A percentile compares a stretch with the other conserved stretches of the same genome.
Conservation (phyloP, 352 stramenopile genomes). For the Globisporangium middletonii region DNA sequence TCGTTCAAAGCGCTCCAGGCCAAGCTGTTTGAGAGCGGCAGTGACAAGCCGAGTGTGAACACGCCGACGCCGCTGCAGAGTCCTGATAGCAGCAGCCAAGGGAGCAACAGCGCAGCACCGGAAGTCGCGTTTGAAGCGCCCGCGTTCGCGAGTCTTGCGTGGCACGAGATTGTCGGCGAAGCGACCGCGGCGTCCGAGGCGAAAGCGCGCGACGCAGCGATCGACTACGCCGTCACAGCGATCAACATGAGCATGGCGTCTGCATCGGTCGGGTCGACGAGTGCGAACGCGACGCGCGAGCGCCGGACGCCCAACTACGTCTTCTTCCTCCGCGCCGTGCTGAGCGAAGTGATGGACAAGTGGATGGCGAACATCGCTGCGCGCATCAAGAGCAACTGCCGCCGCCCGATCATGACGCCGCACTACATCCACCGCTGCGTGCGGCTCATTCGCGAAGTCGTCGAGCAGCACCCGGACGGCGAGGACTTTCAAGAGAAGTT, state of each 20-base stretch:
- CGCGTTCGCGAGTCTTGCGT: slow-evolving; percentile 52
- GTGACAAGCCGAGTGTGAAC: slow-evolving; percentile 32
- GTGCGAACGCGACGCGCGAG: slow-evolving; percentile 69
- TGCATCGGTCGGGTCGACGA: slow-evolving; percentile 57
- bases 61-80: slow-evolving; percentile 55
- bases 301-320: slow-evolving; percentile 79
- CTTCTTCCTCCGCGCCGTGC: slow-evolving; percentile 77
- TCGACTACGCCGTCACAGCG: slow-evolving; percentile 62
- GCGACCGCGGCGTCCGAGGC: slow-evolving; percentile 40
- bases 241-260: slow-evolving; percentile 85
- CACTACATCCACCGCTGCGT: slow-evolving; percentile 84
- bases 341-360: slow-evolving; percentile 87
- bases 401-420: slow-evolving; percentile 72
- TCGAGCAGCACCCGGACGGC: slow-evolving; percentile 77
- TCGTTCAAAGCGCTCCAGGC: slow-evolving; percentile 79
- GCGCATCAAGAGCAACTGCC: slow-evolving; percentile 61
- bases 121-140: slow-evolving; percentile 42
- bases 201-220: slow-evolving; percentile 56
- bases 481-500: slow-evolving; percentile 86
- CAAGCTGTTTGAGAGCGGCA: slow-evolving; percentile 46
- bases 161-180: slow-evolving; percentile 67
- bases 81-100: slow-evolving; percentile 46
- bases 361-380: slow-evolving; percentile 78
- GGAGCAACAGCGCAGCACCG: slow-evolving; percentile 14
- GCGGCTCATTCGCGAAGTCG: slow-evolving; percentile 73